A percentile compares a stretch with the other conserved stretches of the same genome.
Evolutionary conservation across 139 green algal genomes (phyloP).

Genomic region (Chlamydomonas schloesseri): DNA sequence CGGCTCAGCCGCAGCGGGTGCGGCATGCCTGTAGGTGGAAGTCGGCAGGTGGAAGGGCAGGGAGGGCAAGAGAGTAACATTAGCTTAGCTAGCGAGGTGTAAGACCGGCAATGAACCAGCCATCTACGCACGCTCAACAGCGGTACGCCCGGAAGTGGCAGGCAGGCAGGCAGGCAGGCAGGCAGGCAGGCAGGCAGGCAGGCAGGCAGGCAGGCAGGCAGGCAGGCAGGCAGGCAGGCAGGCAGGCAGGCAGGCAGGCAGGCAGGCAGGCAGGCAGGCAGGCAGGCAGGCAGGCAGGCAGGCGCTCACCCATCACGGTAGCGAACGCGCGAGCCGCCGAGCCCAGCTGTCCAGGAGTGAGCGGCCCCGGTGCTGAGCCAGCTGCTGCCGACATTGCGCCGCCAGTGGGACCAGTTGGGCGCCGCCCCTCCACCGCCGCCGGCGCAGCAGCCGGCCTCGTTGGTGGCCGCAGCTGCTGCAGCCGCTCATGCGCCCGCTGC

Average conservation of each 20-base stretch:
- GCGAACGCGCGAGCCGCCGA: background rate
- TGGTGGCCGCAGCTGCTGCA: background rate
- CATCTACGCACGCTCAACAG: no score
- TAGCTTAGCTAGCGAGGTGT: background rate
- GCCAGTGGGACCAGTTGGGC: background rate
- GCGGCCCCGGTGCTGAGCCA: background rate
- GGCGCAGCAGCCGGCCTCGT: no score
- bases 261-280: no score
- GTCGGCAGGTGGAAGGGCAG: background rate
- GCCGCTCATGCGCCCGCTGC: no score
- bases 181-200: no score
- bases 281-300: no score
- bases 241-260: no score
- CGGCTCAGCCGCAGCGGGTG: conserved; percentile 19
- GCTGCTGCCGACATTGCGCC: no score
- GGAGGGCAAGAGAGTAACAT: background rate
- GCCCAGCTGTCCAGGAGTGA: background rate
- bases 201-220: no score
- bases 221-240: no score
- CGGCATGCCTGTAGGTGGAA: background rate
- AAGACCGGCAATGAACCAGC: background rate
- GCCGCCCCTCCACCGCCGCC: background rate
- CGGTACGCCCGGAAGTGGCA: no score
- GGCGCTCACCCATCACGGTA: background rate
- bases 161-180: no score